Evolutionary conservation across 2,329 filamentous ascomycete species (phyloP).

Genomic region (Karstenula rhodostoma): DNA sequence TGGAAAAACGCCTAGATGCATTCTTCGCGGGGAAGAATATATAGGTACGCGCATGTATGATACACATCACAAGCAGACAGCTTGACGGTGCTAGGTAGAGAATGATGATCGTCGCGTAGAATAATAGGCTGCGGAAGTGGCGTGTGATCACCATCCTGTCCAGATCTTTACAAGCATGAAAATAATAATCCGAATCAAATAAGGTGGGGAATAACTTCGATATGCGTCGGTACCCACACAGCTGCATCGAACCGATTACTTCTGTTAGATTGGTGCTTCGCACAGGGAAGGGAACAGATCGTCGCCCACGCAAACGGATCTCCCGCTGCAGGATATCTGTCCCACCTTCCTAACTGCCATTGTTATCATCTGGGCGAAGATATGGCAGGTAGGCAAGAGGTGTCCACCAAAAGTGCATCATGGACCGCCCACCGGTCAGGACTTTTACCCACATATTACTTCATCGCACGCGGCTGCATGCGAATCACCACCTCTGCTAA

Average conservation of each 20-base stretch:
- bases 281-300: slow-evolving; percentile 8
- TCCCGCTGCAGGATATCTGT: slow-evolving; percentile 14
- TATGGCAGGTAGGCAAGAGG: not conserved
- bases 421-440: not conserved
- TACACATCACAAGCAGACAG: not conserved
- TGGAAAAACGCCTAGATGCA: slow-evolving; percentile 42
- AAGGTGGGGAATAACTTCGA: slow-evolving; percentile 1
- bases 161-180: slow-evolving; percentile 4
- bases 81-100: slow-evolving; percentile 1
- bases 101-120: slow-evolving; percentile 9
- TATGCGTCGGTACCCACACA: not conserved
- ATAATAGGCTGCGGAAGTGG: slow-evolving; percentile 9
- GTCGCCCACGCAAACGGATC: slow-evolving; percentile 10
- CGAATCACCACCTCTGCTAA: slow-evolving; percentile 2
- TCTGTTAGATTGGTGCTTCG: slow-evolving; percentile 6
- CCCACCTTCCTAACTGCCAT: not conserved
- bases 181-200: slow-evolving; percentile 9
- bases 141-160: slow-evolving; percentile 7
- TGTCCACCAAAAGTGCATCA: slow-evolving; percentile 9
- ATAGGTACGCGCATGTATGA: slow-evolving; percentile 11
- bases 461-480: not conserved
- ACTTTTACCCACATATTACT: slow-evolving; percentile 7
- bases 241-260: slow-evolving; percentile 8
- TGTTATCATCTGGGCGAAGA: not conserved
- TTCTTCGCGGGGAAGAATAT: slow-evolving; percentile 48